These are phyloP conservation scores for Turnera subulata DNA, from an alignment of 345 rosid genomes.

Conservation along the genomic window DNA sequence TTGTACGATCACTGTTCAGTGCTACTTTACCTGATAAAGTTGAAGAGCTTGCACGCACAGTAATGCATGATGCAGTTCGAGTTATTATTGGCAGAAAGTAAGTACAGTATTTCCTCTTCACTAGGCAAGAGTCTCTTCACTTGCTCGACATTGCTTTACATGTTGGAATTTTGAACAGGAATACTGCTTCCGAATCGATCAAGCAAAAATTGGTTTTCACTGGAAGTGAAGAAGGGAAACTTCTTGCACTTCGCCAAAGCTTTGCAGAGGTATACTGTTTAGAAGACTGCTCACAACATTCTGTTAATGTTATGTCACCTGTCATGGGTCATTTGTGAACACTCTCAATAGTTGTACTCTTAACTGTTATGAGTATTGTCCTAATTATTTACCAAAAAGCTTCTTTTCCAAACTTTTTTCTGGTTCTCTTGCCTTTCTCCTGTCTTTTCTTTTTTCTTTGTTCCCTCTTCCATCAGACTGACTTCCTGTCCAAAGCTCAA, in stretches of 20 bases:
- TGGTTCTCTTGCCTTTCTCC: too few relatives aligned
- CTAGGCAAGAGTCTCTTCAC: background rate
- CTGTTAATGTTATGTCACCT: too few relatives aligned
- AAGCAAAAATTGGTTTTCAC: conserved; percentile 86
- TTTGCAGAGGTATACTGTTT: conserved; percentile 65
- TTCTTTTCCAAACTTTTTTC: too few relatives aligned
- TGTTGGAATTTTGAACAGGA: conserved; percentile 44
- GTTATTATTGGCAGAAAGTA: conserved; percentile 91
- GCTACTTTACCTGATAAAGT: conserved; percentile 94
- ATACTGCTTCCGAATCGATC: conserved; percentile 74
- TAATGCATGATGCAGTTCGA: conserved; percentile 96
- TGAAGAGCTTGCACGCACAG: conserved; percentile 91
- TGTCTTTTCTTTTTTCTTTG: background rate
- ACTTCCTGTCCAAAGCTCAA: too few relatives aligned
- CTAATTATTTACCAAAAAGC: too few relatives aligned
- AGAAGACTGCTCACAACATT: too few relatives aligned
- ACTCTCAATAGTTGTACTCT: too few relatives aligned
- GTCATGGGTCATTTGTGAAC: too few relatives aligned
- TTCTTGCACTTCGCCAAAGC: conserved; percentile 86
- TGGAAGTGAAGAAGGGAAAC: conserved; percentile 94
- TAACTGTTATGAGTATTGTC: too few relatives aligned
- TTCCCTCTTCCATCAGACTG: background rate
- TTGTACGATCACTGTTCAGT: conserved; percentile 82
- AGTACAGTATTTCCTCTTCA: conserved; percentile 21
- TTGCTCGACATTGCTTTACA: background rate